Base-by-base conservation (phyloP, 2,329 filamentous ascomycete species). In the Neobulgaria alba region DNA sequence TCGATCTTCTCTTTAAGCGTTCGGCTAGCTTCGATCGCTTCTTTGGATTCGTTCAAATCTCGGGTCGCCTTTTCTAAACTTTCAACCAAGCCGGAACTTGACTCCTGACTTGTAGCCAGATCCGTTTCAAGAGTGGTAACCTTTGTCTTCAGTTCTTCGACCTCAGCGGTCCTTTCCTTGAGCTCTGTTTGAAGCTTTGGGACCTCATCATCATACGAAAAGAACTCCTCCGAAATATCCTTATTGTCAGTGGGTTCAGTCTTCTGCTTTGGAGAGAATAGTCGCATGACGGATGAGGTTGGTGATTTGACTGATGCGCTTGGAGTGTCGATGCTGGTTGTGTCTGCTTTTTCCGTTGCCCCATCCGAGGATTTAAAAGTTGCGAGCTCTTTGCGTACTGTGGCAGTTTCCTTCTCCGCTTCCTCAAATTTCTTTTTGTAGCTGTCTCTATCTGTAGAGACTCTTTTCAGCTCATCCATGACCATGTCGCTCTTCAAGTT, bases 401-500 rank as follows among this genome's bases (percentile, higher is more conserved):
- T 68, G 37, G 72, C 73, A 1, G 78, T 66, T 38, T 75, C 73
- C 56, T 80, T 75, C 48, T 87, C 76, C 0, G 73, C 68, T 36
- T 81, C 76, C n/a, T 83, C 77, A 2, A 79, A 66, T 60, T 85
- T 87, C 63, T 82, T 84, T 61, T 87, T 90, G 46, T 84, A 70
- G 12, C 79, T 76, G 46, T 95, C 86, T 44, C 84, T 82, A 57
- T 96, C 89, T 3, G 75, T 73, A 0, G 87, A 83, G 0, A 96
- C 79, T 10, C 87, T 74, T 65, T 93, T 95, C 42, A 95, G 69
- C 63, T 98, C 92, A 33, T 94, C 84, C 75, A 93, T 81, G 3
- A 94, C 80, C 85, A 98, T 93, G 55, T 94, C 86, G 31, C 82
- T 81, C 57, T 93, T 90, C 39, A 89, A 63, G 46, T 81, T 90